Evolutionary conservation across 352 stramenopile species (phyloP), one percentile per base, ranked within the genome.

Genomic region (Phytophthora podocarpi): DNA sequence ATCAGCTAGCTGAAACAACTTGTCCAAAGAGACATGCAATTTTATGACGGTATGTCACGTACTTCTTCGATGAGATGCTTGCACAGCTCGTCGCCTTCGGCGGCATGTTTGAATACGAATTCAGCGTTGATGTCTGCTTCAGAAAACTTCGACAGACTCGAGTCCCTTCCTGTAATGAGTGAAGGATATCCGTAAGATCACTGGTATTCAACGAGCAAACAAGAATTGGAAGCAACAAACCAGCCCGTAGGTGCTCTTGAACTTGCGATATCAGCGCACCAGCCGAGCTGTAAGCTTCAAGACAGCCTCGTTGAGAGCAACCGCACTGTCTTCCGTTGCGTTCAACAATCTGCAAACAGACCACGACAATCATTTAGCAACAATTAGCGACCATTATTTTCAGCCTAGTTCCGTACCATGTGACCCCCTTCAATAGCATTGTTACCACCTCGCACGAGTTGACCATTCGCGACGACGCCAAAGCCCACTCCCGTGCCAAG

Each of bases 271-370:
- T 80, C 13, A 93, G 63, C 4, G 84, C 86, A 4, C 70, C 62
- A 21, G 86, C 86, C 9, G 84, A 93, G 55, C 74, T 89, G 57
- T 95, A 93, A 10, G 78, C 77, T 70, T 95, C 86, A 12, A 95
- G 64, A 26, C 86, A 95, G 1, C 86, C 84, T 43, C 74, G 63
- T 60, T 95, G 86, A 2, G 74, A 82, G 65, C 86, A 95, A 1
- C 78, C 79, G 42, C 86, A 95, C 5, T 72, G 67, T 24, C 84
- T 76, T 26, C 86, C 86, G 63, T 93, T 93, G 47, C 80, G 81
- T 59, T 93, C 84, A 5, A 93, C 83, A 50, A 95, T 93, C 85
- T 95, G 40, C 30, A 53, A n/a, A 28, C 7, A 39, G 11, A 7
- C 35, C 11, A 47, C 15, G 18, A 5, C 15, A 53, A 46, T 2